Evolutionary conservation across 2,329 filamentous ascomycete species (phyloP), one percentile per base, ranked within the genome.

Genomic region (Sarocladiaceae sp.): DNA sequence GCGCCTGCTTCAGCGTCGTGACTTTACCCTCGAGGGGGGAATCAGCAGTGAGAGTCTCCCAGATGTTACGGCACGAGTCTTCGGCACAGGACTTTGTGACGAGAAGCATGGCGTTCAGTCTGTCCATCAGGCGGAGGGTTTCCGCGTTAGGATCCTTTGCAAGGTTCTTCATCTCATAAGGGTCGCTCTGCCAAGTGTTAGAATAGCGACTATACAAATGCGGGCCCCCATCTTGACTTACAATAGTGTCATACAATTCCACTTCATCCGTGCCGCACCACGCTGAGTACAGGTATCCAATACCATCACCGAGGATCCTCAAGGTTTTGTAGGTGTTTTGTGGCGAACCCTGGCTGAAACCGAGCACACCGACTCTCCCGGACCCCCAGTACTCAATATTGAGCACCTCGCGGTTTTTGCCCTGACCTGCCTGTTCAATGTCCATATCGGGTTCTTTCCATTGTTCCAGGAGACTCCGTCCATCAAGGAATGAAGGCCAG

Each of bases 31-130:
- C 26, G 7, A 13, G 9, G 26, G 7, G 7, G 9, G 7, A 9
- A 9, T 29, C 23, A n/a, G n/a, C n/a, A n/a, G n/a, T n/a, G n/a
- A 48, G 46, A 10, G 42, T 66, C 3, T 59, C 57, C 78, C 78
- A 82, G 0, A 78, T 78, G 29, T 67, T 60, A 3, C 68, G 61
- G 53, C 78, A 82, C 0, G 67, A 64, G 3, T 59, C 52, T 2
- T 65, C 72, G 53, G 72, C 70, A 61, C 78, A 82, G 2, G 74
- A 74, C 62, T 82, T 82, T 32, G 76, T 66, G 1, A 80, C 73
- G 41, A 82, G 63, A 10, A 81, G 62, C 2, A 82, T 64, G 2
- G 76, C 65, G 48, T 82, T 77, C 0, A 83, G 65, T 4, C 74
- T 69, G n/a, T 64, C 57, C 13, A 71, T 55, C 4, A 66, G 53